A percentile compares a stretch with the other conserved stretches of the same genome.
phyloP scores from a whole-genome alignment of 306 rosid species.

The Vigna mungo region DNA sequence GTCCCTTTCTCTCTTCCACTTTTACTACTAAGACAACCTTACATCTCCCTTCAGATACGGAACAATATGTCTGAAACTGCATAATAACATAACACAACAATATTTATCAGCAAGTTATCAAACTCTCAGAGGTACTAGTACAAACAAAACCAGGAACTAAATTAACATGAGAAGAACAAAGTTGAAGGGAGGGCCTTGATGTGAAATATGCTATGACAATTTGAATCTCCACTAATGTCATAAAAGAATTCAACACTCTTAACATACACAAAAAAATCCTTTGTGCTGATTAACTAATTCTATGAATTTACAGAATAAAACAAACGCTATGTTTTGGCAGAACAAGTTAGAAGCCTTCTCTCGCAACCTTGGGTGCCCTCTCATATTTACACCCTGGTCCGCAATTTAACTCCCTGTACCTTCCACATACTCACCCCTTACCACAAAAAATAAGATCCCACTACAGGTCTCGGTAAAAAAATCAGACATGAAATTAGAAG shows the following conservation, averaged over 20 bases:
- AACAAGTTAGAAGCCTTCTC: conserved; percentile 7
- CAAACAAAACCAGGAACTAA: conserved; percentile 2
- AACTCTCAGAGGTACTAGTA: neutral
- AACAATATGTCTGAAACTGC: neutral
- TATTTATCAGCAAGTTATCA: neutral
- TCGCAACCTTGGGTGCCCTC: neutral
- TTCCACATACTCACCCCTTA: neutral
- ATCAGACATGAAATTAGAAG: conserved; percentile 14
- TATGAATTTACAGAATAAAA: neutral
- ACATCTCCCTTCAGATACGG: too few relatives aligned
- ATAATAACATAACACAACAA: conserved; percentile 3
- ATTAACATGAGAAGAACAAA: neutral
- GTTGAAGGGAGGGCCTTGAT: neutral
- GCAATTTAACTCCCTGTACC: neutral
- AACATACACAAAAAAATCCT: too few relatives aligned
- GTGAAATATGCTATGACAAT: neutral
- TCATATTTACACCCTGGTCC: neutral
- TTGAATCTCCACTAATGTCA: neutral
- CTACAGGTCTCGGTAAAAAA: neutral
- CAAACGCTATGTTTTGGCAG: conserved; percentile 3
- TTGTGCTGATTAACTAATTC: conserved; percentile 1
- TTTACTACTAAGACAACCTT: too few relatives aligned
- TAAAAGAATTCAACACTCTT: neutral
- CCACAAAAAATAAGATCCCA: neutral
- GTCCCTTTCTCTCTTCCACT: too few relatives aligned